phyloP scores from a whole-genome alignment of 225 moss, liverwort and hornwort genomes.

The Straminergon stramineum region DNA sequence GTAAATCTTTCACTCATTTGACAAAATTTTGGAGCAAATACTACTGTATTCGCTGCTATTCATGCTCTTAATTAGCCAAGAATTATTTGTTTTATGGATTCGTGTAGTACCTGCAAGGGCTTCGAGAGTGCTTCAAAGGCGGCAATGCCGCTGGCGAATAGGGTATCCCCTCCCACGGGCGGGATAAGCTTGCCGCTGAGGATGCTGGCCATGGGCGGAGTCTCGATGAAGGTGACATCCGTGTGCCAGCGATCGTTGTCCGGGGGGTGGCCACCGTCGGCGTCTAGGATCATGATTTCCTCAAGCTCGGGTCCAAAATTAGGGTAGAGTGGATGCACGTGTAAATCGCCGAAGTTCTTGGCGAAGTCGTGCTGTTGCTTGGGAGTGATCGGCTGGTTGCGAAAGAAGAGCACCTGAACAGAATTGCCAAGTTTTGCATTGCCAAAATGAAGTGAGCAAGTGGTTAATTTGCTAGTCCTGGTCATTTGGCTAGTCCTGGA shows the following conservation, averaged over 20 bases:
- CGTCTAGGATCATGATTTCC: conserved; percentile 15
- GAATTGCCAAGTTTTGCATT: background rate
- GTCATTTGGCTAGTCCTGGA: too few species aligned
- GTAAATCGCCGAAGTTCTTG: conserved; percentile 8
- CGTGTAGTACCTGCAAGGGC: background rate
- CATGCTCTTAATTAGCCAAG: background rate
- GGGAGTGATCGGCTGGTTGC: conserved; percentile 11
- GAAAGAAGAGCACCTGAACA: conserved; percentile 21
- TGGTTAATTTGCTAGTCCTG: background rate
- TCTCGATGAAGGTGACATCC: conserved; percentile 22
- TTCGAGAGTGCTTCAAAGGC: conserved; percentile 12
- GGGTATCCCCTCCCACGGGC: conserved; percentile 10
- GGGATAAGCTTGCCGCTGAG: conserved; percentile 14
- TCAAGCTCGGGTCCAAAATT: conserved; percentile 8
- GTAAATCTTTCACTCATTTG: background rate
- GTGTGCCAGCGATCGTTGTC: conserved; percentile 22
- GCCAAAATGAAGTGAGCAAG: too few species aligned
- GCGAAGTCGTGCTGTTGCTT: conserved; percentile 14
- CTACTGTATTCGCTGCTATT: background rate
- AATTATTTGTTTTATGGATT: background rate
- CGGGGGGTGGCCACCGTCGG: background rate
- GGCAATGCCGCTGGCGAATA: conserved; percentile 18
- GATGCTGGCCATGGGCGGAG: conserved; percentile 5
- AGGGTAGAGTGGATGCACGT: conserved; percentile 13
- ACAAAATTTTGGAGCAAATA: background rate